Conservation (phyloP, 139 green algal genomes). For the Edaphochlamys debaryana region DNA sequence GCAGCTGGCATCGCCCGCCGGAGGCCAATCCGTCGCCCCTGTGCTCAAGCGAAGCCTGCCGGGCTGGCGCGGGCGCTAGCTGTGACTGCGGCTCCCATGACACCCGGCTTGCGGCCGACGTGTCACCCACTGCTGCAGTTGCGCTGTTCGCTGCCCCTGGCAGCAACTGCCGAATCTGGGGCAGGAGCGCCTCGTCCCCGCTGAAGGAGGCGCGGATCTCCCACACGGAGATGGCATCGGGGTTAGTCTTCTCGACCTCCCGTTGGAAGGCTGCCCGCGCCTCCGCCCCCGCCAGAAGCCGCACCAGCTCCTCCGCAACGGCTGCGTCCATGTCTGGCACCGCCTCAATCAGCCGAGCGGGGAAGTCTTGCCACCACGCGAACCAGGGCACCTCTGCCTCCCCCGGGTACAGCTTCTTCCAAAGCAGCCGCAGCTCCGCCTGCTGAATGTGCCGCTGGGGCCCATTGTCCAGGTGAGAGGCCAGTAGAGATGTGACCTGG, state of each 20-base stretch:
- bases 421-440: conserved; percentile 8
- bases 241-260: background rate
- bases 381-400: conserved; percentile 8
- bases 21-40: background rate
- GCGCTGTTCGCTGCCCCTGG: no score
- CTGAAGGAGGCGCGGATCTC: background rate
- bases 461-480: background rate
- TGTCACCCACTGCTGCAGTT: no score
- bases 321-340: background rate
- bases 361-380: background rate
- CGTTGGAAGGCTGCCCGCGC: background rate
- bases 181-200: background rate
- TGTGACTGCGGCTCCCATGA: no score
- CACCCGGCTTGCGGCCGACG: no score
- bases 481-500: conserved; percentile 3
- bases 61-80: no score
- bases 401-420: background rate
- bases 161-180: no score
- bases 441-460: conserved; percentile 14
- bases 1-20: background rate
- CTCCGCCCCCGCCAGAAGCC: background rate
- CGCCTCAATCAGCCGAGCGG: background rate
- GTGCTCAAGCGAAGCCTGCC: no score
- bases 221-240: background rate
- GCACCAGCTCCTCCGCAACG: background rate